Evolutionary conservation across 2,329 filamentous ascomycete species (phyloP).

Genomic region (Paramyrothecium roridum): DNA sequence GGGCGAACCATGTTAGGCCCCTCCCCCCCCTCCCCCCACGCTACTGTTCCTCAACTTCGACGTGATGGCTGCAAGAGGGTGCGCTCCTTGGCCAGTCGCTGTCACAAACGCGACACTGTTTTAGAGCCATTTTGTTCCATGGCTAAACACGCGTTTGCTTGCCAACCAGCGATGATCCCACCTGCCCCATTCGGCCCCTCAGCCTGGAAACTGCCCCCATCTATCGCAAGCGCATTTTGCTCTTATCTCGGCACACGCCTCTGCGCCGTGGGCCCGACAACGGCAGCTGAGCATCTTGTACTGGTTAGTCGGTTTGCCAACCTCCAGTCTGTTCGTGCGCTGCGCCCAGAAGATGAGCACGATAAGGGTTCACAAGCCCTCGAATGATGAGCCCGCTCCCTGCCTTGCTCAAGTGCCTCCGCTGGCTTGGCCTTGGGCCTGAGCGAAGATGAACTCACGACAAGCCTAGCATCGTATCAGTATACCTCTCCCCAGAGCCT

Average conservation of each 20-base stretch:
- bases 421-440: conserved; percentile 7
- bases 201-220: background rate
- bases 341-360: conserved; percentile 8
- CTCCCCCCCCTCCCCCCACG: background rate
- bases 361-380: conserved; percentile 20
- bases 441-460: conserved; percentile 31
- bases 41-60: background rate
- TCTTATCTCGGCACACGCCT: background rate
- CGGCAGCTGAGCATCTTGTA: background rate
- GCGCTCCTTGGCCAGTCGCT: too few species aligned
- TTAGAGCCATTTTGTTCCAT: background rate
- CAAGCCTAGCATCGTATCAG: conserved; percentile 24
- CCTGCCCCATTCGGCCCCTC: background rate
- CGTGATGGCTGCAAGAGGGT: too few species aligned
- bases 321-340: conserved; percentile 8
- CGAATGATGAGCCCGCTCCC: background rate
- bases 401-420: background rate
- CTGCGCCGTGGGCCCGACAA: background rate
- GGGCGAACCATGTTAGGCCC: background rate
- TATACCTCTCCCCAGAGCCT: background rate
- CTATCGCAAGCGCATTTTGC: background rate
- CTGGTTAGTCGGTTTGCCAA: background rate
- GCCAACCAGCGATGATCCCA: background rate
- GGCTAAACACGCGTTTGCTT: background rate
- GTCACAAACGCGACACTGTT: background rate